Conservation (phyloP, 2,329 filamentous ascomycete genomes). For the Ophiosphaerella narmari region DNA sequence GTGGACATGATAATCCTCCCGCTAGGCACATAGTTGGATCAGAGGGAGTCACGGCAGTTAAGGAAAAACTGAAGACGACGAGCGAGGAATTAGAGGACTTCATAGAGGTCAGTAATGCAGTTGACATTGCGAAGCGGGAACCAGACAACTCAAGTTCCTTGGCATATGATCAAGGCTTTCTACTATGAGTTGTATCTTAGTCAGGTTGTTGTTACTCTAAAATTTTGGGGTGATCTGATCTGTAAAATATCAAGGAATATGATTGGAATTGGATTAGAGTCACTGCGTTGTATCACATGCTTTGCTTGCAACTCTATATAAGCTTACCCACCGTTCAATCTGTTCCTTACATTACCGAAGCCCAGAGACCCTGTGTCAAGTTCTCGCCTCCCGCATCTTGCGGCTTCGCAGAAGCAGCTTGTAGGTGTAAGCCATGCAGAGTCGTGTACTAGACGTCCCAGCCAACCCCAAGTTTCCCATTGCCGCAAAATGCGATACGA, state of each 20-base stretch:
- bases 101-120: constrained; percentile 83
- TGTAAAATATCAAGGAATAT: no score
- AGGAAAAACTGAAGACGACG: constrained; percentile 94
- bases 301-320: neutral
- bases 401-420: no score
- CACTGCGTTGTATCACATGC: no score
- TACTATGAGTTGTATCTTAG: neutral
- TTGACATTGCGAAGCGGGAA: constrained; percentile 65
- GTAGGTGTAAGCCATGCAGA: neutral
- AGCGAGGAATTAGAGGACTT: constrained; percentile 97
- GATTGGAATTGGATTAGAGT: no score
- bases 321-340: no score
- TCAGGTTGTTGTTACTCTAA: no score
- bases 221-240: no score
- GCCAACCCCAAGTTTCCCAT: constrained; percentile 9
- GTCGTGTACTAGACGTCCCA: constrained; percentile 1
- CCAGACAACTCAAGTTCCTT: constrained; percentile 16
- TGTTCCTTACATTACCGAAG: no score
- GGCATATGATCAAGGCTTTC: constrained; percentile 12
- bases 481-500: constrained; percentile 6
- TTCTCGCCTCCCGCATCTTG: no score
- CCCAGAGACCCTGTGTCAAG: no score
- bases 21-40: constrained; percentile 91
- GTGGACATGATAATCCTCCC: constrained; percentile 93
- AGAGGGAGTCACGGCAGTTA: constrained; percentile 84